Evolutionary conservation across 2,329 filamentous ascomycete species (phyloP), one percentile per base, ranked within the genome.

Genomic region (Cordyceps militaris): DNA sequence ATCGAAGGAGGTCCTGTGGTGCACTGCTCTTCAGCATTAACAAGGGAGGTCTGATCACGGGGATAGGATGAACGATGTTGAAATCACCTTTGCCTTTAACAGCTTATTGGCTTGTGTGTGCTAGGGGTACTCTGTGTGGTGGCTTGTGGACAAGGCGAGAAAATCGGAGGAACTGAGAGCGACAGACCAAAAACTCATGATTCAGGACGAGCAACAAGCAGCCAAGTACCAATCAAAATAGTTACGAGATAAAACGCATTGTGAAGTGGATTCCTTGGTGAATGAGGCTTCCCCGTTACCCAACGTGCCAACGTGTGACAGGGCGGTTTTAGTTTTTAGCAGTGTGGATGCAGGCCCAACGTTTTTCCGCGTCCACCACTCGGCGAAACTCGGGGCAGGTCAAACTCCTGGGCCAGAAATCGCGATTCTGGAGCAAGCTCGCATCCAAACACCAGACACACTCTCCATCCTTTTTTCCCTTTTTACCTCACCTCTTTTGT

Each of bases 321-420:
- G 21, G 44, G 42, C 52, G 19, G 30, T 32, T 53, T 53, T 32
- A n/a, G 38, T 10, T 43, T n/a, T 43, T 43, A 43, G 16, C 36
- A 46, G 21, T 46, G 43, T 40, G 43, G 44, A n/a, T n/a, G 50
- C 26, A 10, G 58, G 58, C 54, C 30, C 58, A 57, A 60, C 49
- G 53, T 57, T 60, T 53, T 53, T 60, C 54, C 58, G 53, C 48
- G 28, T 49, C 53, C 58, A 52, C 53, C 53, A 42, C n/a, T 50
- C 58, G 58, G 58, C 58, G 58, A 60, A 60, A 60, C 54, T 57
- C 58, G 58, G 58, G 58, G n/a, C n/a, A 28, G 30, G 21, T 48
- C 49, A 57, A 59, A 60, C 57, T 56, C 47, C 42, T 56, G 46
- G 28, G 52, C 57, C 56, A 58, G 50, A 54, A 58, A 54, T 55